These are phyloP conservation scores for Ceratocystis huliohia DNA, from an alignment of 2,329 filamentous ascomycete species.

Conservation along the genomic window DNA sequence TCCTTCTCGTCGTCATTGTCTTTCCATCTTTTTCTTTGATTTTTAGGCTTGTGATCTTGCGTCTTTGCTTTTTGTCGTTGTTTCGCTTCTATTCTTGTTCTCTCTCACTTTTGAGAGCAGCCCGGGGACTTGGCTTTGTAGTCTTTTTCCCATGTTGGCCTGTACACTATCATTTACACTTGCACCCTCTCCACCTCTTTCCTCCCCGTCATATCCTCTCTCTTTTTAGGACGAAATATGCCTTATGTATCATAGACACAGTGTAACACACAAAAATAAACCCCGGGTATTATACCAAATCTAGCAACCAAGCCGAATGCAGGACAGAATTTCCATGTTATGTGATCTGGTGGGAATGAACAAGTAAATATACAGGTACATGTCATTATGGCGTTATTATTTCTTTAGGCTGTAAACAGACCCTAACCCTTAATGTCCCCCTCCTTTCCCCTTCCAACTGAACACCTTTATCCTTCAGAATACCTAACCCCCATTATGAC, in stretches of 20 bases:
- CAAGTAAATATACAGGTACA: too few relatives aligned
- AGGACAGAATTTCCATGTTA: neutral
- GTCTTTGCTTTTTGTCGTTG: conserved; percentile 9
- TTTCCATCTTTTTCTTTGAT: neutral
- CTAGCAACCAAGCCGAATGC: neutral
- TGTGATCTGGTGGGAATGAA: neutral
- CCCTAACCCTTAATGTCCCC: neutral
- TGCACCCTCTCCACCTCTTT: neutral
- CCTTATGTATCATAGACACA: conserved; percentile 20
- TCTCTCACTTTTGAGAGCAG: conserved; percentile 7
- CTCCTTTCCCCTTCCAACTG: neutral
- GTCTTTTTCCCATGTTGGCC: neutral
- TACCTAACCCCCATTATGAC: neutral
- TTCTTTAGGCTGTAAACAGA: neutral
- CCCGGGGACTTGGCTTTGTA: neutral
- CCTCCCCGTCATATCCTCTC: neutral
- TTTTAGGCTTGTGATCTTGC: conserved; percentile 9
- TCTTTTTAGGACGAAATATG: conserved; percentile 12
- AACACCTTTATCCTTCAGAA: neutral
- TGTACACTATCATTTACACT: conserved; percentile 14
- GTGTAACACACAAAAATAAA: conserved; percentile 20
- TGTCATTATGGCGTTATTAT: neutral
- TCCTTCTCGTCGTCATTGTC: conserved; percentile 7
- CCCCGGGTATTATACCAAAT: conserved; percentile 11
- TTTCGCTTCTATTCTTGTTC: conserved; percentile 2